phyloP scores from a whole-genome alignment of 441 rosid species.

The Jatropha podagrica region DNA sequence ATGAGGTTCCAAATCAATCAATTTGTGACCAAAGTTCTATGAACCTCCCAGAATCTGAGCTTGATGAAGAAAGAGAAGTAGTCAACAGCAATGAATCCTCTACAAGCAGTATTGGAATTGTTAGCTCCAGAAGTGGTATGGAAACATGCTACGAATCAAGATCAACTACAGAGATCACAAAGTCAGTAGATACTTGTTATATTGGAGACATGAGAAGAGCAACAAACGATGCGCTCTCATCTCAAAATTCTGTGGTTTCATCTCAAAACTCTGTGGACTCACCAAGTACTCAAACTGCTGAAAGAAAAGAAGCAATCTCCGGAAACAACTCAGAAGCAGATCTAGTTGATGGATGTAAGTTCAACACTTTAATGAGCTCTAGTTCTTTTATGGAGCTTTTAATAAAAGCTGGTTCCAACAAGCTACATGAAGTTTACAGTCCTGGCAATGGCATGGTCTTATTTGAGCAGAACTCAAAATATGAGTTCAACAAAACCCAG shows the following conservation, averaged over 20 bases:
- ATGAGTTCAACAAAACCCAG: conserved; percentile 23
- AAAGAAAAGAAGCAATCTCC: conserved; percentile 51
- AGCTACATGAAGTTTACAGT: conserved; percentile 31
- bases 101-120: conserved; percentile 40
- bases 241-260: conserved; percentile 63
- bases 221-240: conserved; percentile 35
- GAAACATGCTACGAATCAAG: conserved; percentile 34
- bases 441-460: conserved; percentile 26
- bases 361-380: conserved; percentile 25
- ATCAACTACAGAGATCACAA: conserved; percentile 33
- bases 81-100: conserved; percentile 46
- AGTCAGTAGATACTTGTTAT: conserved; percentile 22
- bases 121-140: conserved; percentile 32
- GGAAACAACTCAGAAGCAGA: conserved; percentile 50
- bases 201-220: conserved; percentile 26
- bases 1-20: conserved; percentile 37
- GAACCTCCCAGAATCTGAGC: conserved; percentile 33
- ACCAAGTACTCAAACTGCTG: conserved; percentile 42
- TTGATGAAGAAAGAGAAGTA: conserved; percentile 52
- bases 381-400: conserved; percentile 61
- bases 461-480: conserved; percentile 31
- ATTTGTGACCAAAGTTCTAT: conserved; percentile 46
- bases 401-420: conserved; percentile 41
- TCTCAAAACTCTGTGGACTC: conserved; percentile 45
- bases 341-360: conserved; percentile 25